Conservation (phyloP, 129 eudicot species). For the Rutidosis leptorrhynchoides region DNA sequence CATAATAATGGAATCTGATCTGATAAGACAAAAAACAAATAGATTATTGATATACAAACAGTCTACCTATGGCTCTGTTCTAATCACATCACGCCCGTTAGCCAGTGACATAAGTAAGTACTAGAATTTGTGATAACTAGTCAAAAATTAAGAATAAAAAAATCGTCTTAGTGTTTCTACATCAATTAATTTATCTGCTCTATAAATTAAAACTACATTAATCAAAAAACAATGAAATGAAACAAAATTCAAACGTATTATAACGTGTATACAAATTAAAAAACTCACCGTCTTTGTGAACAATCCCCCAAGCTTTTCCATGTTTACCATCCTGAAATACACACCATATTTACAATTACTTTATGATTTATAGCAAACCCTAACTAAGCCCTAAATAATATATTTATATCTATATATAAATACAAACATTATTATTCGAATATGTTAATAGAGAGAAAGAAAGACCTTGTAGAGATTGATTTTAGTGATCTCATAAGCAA, state of each 20-base stretch:
- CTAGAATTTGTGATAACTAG: neutral
- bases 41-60: neutral
- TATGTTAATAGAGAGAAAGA: neutral
- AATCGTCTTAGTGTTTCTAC: neutral
- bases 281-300: slow-evolving; percentile 67
- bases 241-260: too few species aligned
- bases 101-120: neutral
- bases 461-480: slow-evolving; percentile 91
- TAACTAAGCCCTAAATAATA: neutral
- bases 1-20: too few species aligned
- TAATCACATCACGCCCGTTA: neutral
- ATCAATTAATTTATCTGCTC: neutral
- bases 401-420: too few species aligned
- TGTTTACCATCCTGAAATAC: slow-evolving; percentile 87
- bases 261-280: neutral
- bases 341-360: slow-evolving; percentile 7
- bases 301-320: slow-evolving; percentile 68
- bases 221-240: too few species aligned
- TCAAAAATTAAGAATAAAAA: neutral
- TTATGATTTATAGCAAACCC: too few species aligned
- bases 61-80: neutral
- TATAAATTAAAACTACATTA: neutral
- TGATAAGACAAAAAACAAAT: neutral
- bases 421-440: neutral
- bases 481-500: slow-evolving; percentile 88